Conservation (phyloP, 768 basidiomycete genomes). For the Psilocybe cubensis region DNA sequence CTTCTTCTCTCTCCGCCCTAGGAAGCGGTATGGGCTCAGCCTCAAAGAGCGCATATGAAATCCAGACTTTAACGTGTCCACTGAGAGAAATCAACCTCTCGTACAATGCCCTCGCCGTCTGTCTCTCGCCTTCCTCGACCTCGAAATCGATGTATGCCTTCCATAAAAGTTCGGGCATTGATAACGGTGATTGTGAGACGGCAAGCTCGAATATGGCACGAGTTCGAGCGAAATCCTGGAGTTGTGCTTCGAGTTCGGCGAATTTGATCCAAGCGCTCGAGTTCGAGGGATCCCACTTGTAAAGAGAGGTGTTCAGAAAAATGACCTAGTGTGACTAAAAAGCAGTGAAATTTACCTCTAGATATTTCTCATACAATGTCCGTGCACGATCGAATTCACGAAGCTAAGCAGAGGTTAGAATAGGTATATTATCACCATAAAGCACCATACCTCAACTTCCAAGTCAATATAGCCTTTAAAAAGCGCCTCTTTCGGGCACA, state of each 20-base stretch:
- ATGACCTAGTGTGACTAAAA: conserved; percentile 51
- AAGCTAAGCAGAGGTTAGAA: conserved; percentile 48
- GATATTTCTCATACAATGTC: conserved; percentile 90
- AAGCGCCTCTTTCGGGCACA: conserved; percentile 94
- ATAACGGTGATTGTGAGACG: conserved; percentile 78
- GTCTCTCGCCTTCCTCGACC: conserved; percentile 90
- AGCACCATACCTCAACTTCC: conserved; percentile 82
- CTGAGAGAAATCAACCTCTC: conserved; percentile 86
- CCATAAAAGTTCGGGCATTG: conserved; percentile 95
- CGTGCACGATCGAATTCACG: conserved; percentile 96
- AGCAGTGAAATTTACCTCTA: conserved; percentile 61
- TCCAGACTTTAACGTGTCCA: conserved; percentile 97
- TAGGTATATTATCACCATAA: background rate
- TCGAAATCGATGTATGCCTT: conserved; percentile 98
- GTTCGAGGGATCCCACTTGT: conserved; percentile 85
- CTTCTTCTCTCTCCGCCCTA: conserved; percentile 71
- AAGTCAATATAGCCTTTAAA: conserved; percentile 97
- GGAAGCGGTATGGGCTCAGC: conserved; percentile 45
- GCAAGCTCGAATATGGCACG: conserved; percentile 95
- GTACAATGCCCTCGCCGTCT: conserved; percentile 81
- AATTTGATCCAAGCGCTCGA: conserved; percentile 96
- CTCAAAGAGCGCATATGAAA: conserved; percentile 93
- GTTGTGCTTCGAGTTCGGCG: conserved; percentile 86
- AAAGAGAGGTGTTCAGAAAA: background rate
- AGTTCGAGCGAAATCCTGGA: conserved; percentile 87